Evolutionary conservation across 169 alveolate species (phyloP).

Genomic region (Hammondia hammondi): DNA sequence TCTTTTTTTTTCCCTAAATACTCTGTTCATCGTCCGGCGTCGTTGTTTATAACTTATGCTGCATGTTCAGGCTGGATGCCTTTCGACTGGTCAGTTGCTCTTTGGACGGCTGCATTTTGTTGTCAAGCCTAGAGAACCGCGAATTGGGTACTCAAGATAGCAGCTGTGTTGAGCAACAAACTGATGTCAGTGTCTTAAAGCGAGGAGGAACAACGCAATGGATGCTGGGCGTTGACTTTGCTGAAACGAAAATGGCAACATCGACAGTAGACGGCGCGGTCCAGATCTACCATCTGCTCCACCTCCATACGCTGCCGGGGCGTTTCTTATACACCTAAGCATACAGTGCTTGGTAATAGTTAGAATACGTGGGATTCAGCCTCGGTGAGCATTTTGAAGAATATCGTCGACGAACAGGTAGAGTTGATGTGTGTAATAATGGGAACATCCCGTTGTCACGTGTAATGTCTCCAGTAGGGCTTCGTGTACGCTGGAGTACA

Average conservation of each 20-base stretch:
- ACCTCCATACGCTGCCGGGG: neutral
- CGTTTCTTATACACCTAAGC: neutral
- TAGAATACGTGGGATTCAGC: too few species aligned
- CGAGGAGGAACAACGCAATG: neutral
- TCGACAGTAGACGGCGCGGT: conserved; percentile 3
- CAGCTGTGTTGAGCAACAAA: neutral
- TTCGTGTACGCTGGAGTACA: too few species aligned
- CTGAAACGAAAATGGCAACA: conserved; percentile 18
- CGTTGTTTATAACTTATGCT: neutral
- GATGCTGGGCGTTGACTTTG: conserved; percentile 24
- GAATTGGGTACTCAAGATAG: neutral
- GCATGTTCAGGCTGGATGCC: neutral
- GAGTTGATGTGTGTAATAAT: too few species aligned
- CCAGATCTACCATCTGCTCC: neutral
- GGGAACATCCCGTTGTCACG: neutral
- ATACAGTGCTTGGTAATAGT: neutral
- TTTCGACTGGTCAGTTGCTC: conserved; percentile 18
- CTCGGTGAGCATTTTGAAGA: too few species aligned
- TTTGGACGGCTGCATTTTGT: neutral
- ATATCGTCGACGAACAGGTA: too few species aligned
- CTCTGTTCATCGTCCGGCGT: neutral
- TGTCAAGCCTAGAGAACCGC: neutral
- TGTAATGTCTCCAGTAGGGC: too few species aligned
- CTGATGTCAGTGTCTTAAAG: neutral
- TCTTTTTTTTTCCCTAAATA: too few species aligned